A percentile compares a stretch with the other conserved stretches of the same genome.
Evolutionary conservation across 2,329 filamentous ascomycete genomes (phyloP).

Genomic region (Fusarium compactum): DNA sequence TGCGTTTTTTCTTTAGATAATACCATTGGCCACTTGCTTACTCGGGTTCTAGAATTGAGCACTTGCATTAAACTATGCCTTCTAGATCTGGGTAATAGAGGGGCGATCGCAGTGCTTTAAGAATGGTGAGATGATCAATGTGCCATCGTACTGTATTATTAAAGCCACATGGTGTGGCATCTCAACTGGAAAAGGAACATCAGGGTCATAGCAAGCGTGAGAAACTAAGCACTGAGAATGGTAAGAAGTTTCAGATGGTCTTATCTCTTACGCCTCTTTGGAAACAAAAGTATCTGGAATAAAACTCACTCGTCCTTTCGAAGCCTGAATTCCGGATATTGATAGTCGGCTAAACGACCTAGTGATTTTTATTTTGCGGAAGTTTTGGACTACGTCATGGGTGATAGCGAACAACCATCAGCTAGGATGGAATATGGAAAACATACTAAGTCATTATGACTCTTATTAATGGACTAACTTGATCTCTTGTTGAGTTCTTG

Average conservation of each 20-base stretch:
- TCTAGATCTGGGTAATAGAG: conserved; percentile 31
- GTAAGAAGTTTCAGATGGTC: not conserved
- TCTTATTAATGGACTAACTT: not conserved
- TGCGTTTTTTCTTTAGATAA: not conserved
- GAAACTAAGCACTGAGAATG: not conserved
- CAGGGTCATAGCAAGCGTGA: not conserved
- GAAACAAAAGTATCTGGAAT: not conserved
- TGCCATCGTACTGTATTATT: conserved; percentile 23
- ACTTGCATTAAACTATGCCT: conserved; percentile 5
- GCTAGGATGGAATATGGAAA: not conserved
- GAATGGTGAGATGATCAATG: conserved; percentile 32
- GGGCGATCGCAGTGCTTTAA: conserved; percentile 16
- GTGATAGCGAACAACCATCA: not conserved
- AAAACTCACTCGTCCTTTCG: not conserved
- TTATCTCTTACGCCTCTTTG: not conserved
- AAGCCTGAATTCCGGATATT: not conserved
- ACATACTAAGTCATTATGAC: not conserved
- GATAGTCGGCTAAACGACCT: not conserved
- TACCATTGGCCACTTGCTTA: conserved; percentile 15
- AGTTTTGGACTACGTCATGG: no score
- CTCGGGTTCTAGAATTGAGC: not conserved
- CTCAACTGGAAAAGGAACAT: not conserved
- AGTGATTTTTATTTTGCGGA: not conserved
- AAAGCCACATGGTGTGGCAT: conserved; percentile 9
- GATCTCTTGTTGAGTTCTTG: not conserved